Conservation (phyloP, 2,329 filamentous ascomycete genomes). For the Fusarium coicis region DNA sequence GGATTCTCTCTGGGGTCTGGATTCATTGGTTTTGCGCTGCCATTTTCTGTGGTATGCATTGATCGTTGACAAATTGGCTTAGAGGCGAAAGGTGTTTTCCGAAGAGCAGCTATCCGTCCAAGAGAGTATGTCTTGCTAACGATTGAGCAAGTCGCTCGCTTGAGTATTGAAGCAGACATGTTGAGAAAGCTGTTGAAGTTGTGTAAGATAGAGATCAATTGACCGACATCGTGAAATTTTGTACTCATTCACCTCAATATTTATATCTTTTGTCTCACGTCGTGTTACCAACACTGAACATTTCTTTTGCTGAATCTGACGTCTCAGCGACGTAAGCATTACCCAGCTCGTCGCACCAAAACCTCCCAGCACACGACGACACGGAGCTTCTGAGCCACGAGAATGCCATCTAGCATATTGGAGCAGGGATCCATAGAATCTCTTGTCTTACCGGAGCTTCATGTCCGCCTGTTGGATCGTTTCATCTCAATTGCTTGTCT, state of each 20-base stretch:
- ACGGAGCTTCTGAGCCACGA: neutral
- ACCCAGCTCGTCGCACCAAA: neutral
- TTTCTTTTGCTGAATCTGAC: constrained; percentile 5
- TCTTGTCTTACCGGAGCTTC: neutral
- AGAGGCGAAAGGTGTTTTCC: neutral
- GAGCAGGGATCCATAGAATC: neutral
- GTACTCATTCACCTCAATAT: neutral
- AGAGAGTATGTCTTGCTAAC: neutral
- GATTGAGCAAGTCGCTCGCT: neutral
- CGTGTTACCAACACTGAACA: neutral
- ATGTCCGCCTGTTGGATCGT: neutral
- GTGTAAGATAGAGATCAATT: neutral
- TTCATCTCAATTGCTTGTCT: neutral
- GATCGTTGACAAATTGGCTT: neutral
- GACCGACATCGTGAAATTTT: neutral
- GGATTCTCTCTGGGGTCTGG: constrained; percentile 41
- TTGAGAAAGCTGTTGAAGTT: neutral
- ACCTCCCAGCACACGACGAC: neutral
- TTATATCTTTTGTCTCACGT: neutral
- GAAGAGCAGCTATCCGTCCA: neutral
- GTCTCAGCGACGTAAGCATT: constrained; percentile 22
- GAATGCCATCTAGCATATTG: neutral
- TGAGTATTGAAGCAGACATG: constrained; percentile 14
- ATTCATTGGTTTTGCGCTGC: constrained; percentile 29
- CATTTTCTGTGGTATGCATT: constrained; percentile 8